phyloP scores from a whole-genome alignment of 192 early-diverging fungal species.

The Backusella luteola region DNA sequence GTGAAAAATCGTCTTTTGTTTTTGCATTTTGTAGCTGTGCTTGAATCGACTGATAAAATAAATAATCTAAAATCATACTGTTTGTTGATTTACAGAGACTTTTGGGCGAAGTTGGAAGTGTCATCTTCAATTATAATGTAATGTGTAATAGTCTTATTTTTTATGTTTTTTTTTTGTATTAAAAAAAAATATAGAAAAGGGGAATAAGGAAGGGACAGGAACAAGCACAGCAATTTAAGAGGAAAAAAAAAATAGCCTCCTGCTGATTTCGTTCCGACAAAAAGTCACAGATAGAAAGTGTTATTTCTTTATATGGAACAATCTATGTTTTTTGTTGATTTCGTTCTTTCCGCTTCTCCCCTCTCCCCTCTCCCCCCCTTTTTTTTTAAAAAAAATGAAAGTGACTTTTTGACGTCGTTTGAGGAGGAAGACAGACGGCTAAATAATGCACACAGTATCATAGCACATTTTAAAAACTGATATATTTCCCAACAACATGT shows the following conservation, averaged over 20 bases:
- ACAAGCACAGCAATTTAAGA: not conserved
- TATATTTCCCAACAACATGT: too few species aligned
- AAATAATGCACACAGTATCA: not conserved
- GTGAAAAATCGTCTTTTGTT: conserved; percentile 8
- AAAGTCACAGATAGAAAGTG: conserved; percentile 3
- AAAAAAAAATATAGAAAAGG: not conserved
- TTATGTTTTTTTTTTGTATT: not conserved
- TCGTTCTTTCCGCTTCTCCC: not conserved
- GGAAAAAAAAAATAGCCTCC: conserved; percentile 1
- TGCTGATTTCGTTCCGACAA: not conserved
- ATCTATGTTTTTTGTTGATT: not conserved
- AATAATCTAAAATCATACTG: conserved; percentile 53
- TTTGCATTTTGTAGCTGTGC: conserved; percentile 51
- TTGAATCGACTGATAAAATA: conserved; percentile 52
- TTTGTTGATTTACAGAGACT: conserved; percentile 33
- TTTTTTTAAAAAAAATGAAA: not conserved
- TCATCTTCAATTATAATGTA: conserved; percentile 1
- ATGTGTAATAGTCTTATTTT: not conserved
- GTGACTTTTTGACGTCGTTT: not conserved
- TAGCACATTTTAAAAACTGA: too few species aligned
- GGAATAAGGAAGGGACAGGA: not conserved
- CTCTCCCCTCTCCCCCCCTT: not conserved
- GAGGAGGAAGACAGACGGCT: not conserved
- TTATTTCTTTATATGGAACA: not conserved
- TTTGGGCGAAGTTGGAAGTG: not conserved